phyloP scores from a whole-genome alignment of 495 filamentous ascomycete genomes.

The Antarctomyces pellizariae region DNA sequence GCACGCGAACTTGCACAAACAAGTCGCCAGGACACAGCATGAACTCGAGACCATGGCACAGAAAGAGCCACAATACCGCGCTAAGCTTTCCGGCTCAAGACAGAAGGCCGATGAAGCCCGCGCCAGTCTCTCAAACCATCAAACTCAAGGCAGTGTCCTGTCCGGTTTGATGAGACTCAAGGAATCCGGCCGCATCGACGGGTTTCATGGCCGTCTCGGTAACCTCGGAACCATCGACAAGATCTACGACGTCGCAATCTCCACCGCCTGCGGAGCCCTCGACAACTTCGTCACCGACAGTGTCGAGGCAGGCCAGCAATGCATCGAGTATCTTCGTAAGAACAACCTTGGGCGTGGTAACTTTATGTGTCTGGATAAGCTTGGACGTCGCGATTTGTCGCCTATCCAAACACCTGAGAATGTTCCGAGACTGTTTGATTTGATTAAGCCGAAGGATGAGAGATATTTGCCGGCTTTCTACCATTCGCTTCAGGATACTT shows the following conservation, averaged over 20 bases:
- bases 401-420: conserved; percentile 72
- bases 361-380: conserved; percentile 83
- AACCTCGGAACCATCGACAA: conserved; percentile 90
- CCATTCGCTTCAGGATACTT: conserved; percentile 73
- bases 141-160: conserved; percentile 82
- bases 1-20: conserved; percentile 46
- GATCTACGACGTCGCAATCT: conserved; percentile 89
- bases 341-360: conserved; percentile 94
- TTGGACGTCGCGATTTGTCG: conserved; percentile 50
- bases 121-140: conserved; percentile 64
- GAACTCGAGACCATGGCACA: conserved; percentile 46
- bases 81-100: conserved; percentile 63
- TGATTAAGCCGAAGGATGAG: conserved; percentile 72
- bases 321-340: conserved; percentile 90
- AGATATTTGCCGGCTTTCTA: conserved; percentile 85
- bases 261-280: conserved; percentile 74
- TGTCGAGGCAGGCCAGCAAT: conserved; percentile 85
- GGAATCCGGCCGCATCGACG: conserved; percentile 86
- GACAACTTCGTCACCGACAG: conserved; percentile 93
- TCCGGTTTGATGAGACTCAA: conserved; percentile 81
- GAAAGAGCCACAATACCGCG: conserved; percentile 57
- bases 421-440: conserved; percentile 77
- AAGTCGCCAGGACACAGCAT: conserved; percentile 41
- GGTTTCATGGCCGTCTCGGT: conserved; percentile 86
- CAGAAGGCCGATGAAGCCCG: conserved; percentile 92